Evolutionary conservation across 2,329 filamentous ascomycete species (phyloP), one percentile per base, ranked within the genome.

Genomic region (Colletotrichum theobromicola): DNA sequence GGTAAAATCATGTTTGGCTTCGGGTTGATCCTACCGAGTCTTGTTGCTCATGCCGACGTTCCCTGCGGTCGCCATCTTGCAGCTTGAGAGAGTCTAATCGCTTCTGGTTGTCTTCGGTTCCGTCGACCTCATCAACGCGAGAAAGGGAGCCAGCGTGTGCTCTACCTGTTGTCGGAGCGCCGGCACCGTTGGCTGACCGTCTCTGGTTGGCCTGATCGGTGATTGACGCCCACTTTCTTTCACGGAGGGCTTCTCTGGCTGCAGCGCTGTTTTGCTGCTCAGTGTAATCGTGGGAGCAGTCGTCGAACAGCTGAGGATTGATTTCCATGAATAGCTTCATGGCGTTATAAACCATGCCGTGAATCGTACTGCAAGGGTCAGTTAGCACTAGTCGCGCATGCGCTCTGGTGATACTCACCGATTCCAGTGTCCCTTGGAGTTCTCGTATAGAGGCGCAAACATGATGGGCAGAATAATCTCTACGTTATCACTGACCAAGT

Each of bases 301-400:
- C 97, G 79, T 99, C 97, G 80, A 99, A 99, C 26, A 99, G 91
- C 83, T 98, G 96, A 12, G 97, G 97, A 83, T 98, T 98, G 81
- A 99, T 98, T 84, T 99, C 97, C 97, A 99, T 99, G 85, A 99
- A 99, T 46, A 99, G 91, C 84, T 99, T 99, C 97, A 99, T 98
- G 72, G 97, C 97, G 81, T 98, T 99, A 84, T 98, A 98, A 13
- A 99, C 97, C 96, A 99, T 98, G 83, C 97, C 97, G 82, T 99
- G 97, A 78, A 99, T 99, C 9, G 97, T 99, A 81, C 97, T 98
- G 77, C 3, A 9, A 64, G 12, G 16, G 76, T 88, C 80, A 88
- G 85, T 69, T 64, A 73, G 50, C 15, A 16, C 18, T 15, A 15
- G 4, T 4, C 26, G 21, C 16, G 15, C n/a, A 61, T 16, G 18